Conservation (phyloP, 1,284 basidiomycete species). For the Mycena citricolor region DNA sequence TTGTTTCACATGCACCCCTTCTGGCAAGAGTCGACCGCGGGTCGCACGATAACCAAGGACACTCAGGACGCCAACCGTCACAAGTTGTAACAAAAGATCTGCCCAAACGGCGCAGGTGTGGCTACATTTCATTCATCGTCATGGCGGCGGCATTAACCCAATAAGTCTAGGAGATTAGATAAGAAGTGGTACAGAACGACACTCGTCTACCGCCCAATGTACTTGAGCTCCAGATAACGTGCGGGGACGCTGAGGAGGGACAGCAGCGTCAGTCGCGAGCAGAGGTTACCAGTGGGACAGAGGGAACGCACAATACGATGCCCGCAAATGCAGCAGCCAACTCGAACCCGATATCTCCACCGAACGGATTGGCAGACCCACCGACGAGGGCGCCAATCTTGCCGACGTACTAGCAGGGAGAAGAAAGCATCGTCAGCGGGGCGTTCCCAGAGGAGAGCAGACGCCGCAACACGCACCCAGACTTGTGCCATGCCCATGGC, state of each 20-base stretch:
- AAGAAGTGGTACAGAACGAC: too few species aligned
- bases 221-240: constrained; percentile 20
- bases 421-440: not conserved
- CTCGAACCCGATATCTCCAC: constrained; percentile 24
- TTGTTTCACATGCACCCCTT: too few species aligned
- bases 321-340: constrained; percentile 20
- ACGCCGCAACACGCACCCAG: constrained; percentile 7
- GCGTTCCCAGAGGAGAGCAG: not conserved
- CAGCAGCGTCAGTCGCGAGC: not conserved
- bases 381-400: constrained; percentile 23
- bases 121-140: too few species aligned
- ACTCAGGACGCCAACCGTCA: too few species aligned
- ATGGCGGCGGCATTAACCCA: too few species aligned
- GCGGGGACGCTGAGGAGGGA: constrained; percentile 7
- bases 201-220: constrained; percentile 15
- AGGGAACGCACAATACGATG: constrained; percentile 18
- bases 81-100: too few species aligned
- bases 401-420: constrained; percentile 15
- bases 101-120: too few species aligned
- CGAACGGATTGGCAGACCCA: constrained; percentile 16
- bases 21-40: too few species aligned
- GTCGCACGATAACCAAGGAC: too few species aligned
- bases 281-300: not conserved
- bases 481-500: constrained; percentile 25
- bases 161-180: too few species aligned